These are phyloP conservation scores for Amoebophrya sp. DNA, from an alignment of 169 alveolate species.

Conservation along the genomic window DNA sequence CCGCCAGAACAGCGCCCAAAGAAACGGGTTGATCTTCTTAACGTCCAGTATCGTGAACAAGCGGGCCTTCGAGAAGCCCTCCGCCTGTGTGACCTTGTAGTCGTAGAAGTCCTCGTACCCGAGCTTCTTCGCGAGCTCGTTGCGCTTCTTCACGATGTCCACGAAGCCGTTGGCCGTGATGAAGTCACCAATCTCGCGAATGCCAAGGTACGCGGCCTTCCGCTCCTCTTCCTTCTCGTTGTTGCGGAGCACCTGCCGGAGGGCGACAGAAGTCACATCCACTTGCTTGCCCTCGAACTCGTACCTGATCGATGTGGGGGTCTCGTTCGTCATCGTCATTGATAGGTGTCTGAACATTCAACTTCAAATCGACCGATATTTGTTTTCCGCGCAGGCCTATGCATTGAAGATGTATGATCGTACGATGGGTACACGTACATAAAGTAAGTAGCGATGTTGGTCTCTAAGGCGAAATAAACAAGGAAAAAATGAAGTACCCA, in stretches of 20 bases:
- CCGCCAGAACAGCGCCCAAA: too few species aligned
- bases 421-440: too few species aligned
- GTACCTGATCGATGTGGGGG: neutral
- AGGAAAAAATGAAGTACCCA: neutral
- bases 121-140: neutral
- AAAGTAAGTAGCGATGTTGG: neutral
- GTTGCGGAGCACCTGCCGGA: neutral
- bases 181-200: neutral
- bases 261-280: neutral
- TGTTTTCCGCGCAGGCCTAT: too few species aligned
- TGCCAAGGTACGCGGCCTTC: neutral
- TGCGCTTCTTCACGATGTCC: neutral
- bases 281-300: neutral
- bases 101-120: slow-evolving; percentile 10
- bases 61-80: neutral
- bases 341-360: too few species aligned
- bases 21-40: too few species aligned
- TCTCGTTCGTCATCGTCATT: too few species aligned
- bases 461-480: neutral
- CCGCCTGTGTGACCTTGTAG: neutral
- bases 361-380: too few species aligned
- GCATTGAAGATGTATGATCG: too few species aligned
- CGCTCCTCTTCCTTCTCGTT: neutral
- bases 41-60: neutral
- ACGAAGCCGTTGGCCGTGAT: neutral